These are phyloP conservation scores for Aspergillus transmontanensis DNA, from an alignment of 2,329 filamentous ascomycete genomes.

Conservation along the genomic window DNA sequence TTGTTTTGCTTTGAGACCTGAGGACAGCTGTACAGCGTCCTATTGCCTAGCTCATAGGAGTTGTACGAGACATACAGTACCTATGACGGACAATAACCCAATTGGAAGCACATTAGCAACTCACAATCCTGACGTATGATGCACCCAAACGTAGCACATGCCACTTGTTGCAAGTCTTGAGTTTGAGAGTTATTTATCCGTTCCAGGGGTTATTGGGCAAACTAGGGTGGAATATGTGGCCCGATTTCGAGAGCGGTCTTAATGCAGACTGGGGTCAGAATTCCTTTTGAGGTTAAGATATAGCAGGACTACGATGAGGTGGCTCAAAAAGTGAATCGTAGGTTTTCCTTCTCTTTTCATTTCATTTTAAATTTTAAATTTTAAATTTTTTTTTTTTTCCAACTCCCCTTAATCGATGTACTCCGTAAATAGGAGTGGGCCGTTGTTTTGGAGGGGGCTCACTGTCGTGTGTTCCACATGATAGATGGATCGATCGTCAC, in stretches of 20 bases:
- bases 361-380: neutral
- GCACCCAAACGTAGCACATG: neutral
- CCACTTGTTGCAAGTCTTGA: neutral
- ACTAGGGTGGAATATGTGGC: neutral
- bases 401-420: neutral
- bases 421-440: neutral
- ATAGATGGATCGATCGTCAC: slow-evolving; percentile 1
- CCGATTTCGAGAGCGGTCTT: neutral
- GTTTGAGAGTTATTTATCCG: neutral
- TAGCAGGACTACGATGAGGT: neutral
- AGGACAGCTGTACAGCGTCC: neutral
- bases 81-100: neutral
- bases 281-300: neutral
- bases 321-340: neutral
- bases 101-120: neutral
- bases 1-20: neutral
- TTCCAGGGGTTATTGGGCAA: neutral
- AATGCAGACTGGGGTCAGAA: neutral
- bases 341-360: neutral
- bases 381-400: neutral
- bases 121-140: neutral
- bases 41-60: neutral
- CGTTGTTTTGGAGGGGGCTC: neutral
- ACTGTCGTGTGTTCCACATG: neutral
- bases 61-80: neutral